Evolutionary conservation across 805 yeast genomes (phyloP).

Genomic region (Zygosaccharomyces bisporus): DNA sequence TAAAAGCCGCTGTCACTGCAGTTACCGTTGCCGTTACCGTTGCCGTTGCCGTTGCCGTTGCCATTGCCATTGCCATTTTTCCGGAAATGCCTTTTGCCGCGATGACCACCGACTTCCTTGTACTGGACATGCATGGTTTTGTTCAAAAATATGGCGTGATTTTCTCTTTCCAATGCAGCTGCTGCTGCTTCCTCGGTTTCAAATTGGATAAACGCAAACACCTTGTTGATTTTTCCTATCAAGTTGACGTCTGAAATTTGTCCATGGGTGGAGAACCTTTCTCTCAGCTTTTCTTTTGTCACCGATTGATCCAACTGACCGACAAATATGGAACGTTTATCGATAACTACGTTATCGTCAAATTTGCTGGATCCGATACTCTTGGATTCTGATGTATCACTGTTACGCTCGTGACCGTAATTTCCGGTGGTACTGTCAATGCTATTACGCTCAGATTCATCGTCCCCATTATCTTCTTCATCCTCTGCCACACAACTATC

Average conservation of each 20-base stretch:
- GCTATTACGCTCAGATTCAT: constrained; percentile 2
- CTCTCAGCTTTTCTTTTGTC: constrained; percentile 50
- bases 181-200: constrained; percentile 71
- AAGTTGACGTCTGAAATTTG: constrained; percentile 53
- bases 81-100: constrained; percentile 23
- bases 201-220: constrained; percentile 73
- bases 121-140: constrained; percentile 84
- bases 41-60: constrained; percentile 19
- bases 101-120: constrained; percentile 47
- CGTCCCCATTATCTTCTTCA: constrained; percentile 21
- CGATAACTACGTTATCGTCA: constrained; percentile 43
- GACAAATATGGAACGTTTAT: constrained; percentile 69
- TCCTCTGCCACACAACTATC: not conserved
- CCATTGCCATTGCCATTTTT: constrained; percentile 28
- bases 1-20: constrained; percentile 22
- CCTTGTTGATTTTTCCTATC: constrained; percentile 47
- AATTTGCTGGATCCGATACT: constrained; percentile 26
- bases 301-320: constrained; percentile 63
- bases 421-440: constrained; percentile 2
- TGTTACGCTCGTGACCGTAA: not conserved
- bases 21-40: constrained; percentile 12
- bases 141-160: constrained; percentile 69
- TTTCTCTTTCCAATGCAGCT: constrained; percentile 79
- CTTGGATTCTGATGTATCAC: not conserved
- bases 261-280: constrained; percentile 68